Percentiles rank a stretch among this genome's conserved stretches.
phyloP scores from a whole-genome alignment of 331 rosid species.

The Phaseolus coccineus region DNA sequence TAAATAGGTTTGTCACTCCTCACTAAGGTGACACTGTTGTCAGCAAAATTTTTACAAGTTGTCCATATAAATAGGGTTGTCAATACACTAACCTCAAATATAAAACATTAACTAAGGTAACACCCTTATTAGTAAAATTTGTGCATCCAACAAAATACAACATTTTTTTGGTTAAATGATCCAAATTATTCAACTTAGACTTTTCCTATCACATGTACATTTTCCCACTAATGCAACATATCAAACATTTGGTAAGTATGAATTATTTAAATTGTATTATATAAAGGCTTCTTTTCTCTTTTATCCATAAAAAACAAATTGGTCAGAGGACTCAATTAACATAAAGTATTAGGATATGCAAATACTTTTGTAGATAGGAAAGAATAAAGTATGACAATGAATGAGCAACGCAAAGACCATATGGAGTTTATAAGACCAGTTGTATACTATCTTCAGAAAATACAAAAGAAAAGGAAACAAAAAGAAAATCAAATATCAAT shows the following conservation, averaged over 20 bases:
- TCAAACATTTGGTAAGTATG: background rate
- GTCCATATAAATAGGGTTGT: no score
- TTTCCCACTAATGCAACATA: no score
- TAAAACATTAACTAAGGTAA: no score
- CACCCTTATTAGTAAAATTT: no score
- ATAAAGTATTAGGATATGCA: background rate
- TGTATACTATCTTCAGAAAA: conserved; percentile 32
- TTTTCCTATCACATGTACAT: no score
- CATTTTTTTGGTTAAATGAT: no score
- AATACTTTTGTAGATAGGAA: background rate
- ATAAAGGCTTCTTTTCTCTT: background rate
- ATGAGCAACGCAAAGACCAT: background rate
- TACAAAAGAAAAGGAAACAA: conserved; percentile 5
- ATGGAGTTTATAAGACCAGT: conserved; percentile 21
- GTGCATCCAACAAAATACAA: no score
- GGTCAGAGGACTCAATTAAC: background rate
- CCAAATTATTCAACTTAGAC: no score
- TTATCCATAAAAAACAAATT: background rate
- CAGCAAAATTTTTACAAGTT: no score
- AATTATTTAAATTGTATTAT: background rate
- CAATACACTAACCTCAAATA: no score
- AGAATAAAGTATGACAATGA: background rate
- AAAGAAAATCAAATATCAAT: background rate
- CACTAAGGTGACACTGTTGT: no score
- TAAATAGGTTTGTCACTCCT: no score